Evolutionary conservation across 2,329 filamentous ascomycete genomes (phyloP).

Genomic region (Nigrospora oryzae): DNA sequence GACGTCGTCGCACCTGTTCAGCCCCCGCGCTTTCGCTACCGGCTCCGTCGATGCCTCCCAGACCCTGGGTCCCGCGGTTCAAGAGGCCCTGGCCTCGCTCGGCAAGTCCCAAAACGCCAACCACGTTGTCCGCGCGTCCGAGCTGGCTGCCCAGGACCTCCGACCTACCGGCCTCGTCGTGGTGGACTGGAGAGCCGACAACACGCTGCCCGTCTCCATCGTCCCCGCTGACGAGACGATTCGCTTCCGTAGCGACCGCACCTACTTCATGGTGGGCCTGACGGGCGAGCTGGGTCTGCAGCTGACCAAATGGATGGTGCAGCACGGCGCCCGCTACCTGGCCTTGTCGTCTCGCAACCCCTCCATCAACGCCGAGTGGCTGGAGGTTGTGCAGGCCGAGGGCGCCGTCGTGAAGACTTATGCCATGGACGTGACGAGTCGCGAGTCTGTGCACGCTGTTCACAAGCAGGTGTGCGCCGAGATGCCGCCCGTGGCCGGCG

Average conservation of each 20-base stretch:
- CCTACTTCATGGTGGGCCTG: conserved; percentile 24
- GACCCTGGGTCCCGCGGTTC: background rate
- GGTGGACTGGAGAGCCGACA: conserved; percentile 3
- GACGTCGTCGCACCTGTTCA: background rate
- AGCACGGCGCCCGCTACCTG: conserved; percentile 25
- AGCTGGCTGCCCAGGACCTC: background rate
- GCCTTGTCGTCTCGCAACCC: conserved; percentile 29
- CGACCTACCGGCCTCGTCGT: background rate
- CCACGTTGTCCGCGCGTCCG: background rate
- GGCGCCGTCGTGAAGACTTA: conserved; percentile 6
- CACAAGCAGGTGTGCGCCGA: conserved; percentile 8
- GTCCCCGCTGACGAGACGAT: conserved; percentile 1
- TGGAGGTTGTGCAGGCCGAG: conserved; percentile 9
- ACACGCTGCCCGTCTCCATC: background rate
- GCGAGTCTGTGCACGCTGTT: conserved; percentile 5
- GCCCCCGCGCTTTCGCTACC: background rate
- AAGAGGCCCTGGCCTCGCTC: background rate
- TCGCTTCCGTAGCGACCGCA: conserved; percentile 14
- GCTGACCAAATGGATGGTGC: conserved; percentile 29
- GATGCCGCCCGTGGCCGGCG: conserved; percentile 28
- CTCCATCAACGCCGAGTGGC: conserved; percentile 18
- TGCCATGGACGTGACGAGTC: conserved; percentile 12
- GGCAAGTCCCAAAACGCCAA: background rate
- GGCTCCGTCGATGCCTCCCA: background rate
- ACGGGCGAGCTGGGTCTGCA: conserved; percentile 26